These are phyloP conservation scores for Trapa incisa DNA, from an alignment of 345 rosid genomes.

Conservation along the genomic window DNA sequence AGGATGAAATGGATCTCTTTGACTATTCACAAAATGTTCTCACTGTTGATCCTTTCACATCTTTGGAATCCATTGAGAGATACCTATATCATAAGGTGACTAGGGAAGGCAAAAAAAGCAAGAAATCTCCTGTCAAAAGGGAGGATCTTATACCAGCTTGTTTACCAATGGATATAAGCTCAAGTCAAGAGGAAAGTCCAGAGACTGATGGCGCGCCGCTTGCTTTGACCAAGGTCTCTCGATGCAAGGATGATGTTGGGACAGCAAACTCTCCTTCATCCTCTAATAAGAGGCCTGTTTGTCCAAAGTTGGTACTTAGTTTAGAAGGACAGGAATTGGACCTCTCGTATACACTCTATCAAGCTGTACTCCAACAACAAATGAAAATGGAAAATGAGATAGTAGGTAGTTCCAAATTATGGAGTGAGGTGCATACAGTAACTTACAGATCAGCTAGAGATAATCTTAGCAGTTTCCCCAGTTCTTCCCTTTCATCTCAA, in stretches of 20 bases:
- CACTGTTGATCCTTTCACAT: conserved; percentile 72
- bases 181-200: background rate
- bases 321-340: conserved; percentile 57
- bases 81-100: conserved; percentile 55
- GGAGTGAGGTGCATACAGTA: conserved; percentile 51
- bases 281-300: conserved; percentile 18
- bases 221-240: conserved; percentile 5
- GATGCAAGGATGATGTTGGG: conserved; percentile 7
- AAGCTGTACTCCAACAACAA: conserved; percentile 63
- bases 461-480: conserved; percentile 16
- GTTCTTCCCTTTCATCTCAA: conserved; percentile 11
- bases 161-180: background rate
- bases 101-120: conserved; percentile 19
- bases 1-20: conserved; percentile 53
- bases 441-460: conserved; percentile 39
- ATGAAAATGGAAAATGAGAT: conserved; percentile 43
- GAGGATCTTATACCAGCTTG: conserved; percentile 14
- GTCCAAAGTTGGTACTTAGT: conserved; percentile 44
- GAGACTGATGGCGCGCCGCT: background rate
- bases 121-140: conserved; percentile 21
- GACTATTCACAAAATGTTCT: conserved; percentile 42
- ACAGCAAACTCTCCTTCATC: conserved; percentile 20
- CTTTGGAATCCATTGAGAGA: conserved; percentile 50
- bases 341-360: conserved; percentile 48
- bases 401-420: conserved; percentile 32